Evolutionary conservation across 1,284 basidiomycete species (phyloP).

Genomic region (Trametes hirsuta): DNA sequence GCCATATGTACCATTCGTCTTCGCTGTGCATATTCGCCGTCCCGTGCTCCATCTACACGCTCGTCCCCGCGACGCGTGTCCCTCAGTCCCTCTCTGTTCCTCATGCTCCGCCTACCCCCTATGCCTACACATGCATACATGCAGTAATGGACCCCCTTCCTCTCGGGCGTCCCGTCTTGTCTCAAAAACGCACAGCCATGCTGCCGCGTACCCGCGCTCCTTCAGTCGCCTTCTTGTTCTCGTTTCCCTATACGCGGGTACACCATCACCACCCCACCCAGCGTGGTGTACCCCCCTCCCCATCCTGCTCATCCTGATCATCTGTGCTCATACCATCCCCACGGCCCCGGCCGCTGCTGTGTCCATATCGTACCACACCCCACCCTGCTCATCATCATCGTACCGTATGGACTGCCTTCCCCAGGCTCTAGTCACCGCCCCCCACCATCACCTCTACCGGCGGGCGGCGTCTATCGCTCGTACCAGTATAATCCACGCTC

Average conservation of each 20-base stretch:
- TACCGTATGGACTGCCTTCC: conserved; percentile 9
- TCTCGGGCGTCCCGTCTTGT: not conserved
- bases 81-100: not conserved
- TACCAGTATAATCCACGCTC: conserved; percentile 20
- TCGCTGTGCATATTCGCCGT: conserved; percentile 18
- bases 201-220: conserved; percentile 8
- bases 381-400: not conserved
- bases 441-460: not conserved
- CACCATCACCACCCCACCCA: too few relatives aligned
- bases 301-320: not conserved
- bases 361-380: conserved; percentile 1
- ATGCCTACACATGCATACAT: conserved; percentile 2
- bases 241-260: not conserved
- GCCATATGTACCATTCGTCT: conserved; percentile 8
- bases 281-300: too few relatives aligned
- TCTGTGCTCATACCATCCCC: not conserved
- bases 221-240: not conserved
- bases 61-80: not conserved
- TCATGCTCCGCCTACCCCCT: not conserved
- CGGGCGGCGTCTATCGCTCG: conserved; percentile 16
- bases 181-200: conserved; percentile 11
- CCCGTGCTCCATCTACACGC: not conserved
- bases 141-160: not conserved
- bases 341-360: not conserved
- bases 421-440: conserved; percentile 16